These are phyloP conservation scores for Trichosporon faecale DNA, from an alignment of 1,284 basidiomycete species.

Conservation along the genomic window DNA sequence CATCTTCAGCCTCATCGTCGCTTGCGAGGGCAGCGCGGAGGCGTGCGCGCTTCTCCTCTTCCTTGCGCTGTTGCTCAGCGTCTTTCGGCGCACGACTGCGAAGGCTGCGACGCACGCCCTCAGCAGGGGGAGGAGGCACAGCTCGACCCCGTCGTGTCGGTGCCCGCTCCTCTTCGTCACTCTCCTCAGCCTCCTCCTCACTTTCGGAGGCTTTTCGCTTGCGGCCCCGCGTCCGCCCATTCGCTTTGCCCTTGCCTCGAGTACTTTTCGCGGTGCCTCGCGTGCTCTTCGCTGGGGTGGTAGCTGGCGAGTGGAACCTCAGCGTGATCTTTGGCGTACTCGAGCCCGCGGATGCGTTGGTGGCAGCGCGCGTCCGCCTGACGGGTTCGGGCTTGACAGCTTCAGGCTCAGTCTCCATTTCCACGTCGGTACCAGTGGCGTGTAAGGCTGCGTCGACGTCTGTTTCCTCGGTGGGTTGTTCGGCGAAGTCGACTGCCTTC, in stretches of 20 bases:
- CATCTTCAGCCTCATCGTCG: conserved; percentile 21
- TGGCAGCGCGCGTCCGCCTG: not conserved
- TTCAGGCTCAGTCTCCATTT: not conserved
- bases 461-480: not conserved
- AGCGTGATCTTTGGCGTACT: conserved; percentile 11
- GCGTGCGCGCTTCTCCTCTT: conserved; percentile 29
- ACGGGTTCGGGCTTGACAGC: not conserved
- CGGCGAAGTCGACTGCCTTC: not conserved
- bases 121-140: not conserved
- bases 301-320: not conserved
- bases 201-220: conserved; percentile 17
- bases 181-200: conserved; percentile 22
- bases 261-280: not conserved
- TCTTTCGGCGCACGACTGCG: conserved; percentile 33
- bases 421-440: not conserved
- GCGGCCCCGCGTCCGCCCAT: conserved; percentile 8
- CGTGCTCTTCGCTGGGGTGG: not conserved
- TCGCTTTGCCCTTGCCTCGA: not conserved
- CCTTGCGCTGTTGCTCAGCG: conserved; percentile 30
- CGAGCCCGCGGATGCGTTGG: not conserved
- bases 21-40: conserved; percentile 32
- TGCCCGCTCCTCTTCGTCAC: conserved; percentile 11
- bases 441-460: not conserved
- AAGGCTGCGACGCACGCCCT: conserved; percentile 24
- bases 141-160: not conserved